These are phyloP conservation scores for Boeremia lycopersici DNA, from an alignment of 2,329 filamentous ascomycete species.

Conservation along the genomic window DNA sequence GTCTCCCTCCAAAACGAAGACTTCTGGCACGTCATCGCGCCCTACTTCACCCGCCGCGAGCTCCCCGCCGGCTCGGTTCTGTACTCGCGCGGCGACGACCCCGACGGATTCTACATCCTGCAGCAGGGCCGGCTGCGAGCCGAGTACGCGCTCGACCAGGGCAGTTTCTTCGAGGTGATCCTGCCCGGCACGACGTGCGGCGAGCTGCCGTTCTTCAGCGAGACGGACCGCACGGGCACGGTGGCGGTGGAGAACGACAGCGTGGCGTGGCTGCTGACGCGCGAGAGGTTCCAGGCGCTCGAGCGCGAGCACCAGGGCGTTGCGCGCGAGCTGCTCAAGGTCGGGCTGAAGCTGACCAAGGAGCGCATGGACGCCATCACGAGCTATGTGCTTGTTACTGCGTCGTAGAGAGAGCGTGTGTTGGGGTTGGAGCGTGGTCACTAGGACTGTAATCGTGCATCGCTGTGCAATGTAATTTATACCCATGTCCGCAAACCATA, in stretches of 20 bases:
- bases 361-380: constrained; percentile 84
- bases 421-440: too few relatives aligned
- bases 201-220: constrained; percentile 93
- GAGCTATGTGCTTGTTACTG: constrained; percentile 46
- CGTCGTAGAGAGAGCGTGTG: constrained; percentile 19
- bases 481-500: too few relatives aligned
- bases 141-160: constrained; percentile 90
- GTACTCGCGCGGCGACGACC: constrained; percentile 75
- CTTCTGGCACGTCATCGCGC: constrained; percentile 85
- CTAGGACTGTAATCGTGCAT: not conserved
- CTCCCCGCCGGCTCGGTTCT: constrained; percentile 73
- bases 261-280: constrained; percentile 80
- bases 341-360: constrained; percentile 91
- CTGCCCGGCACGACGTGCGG: constrained; percentile 94
- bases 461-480: not conserved
- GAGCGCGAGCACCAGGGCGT: constrained; percentile 77
- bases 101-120: constrained; percentile 86
- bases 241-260: constrained; percentile 82
- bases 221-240: constrained; percentile 85
- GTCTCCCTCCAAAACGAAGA: constrained; percentile 86
- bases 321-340: constrained; percentile 79
- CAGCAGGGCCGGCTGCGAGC: constrained; percentile 87
- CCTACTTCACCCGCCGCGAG: constrained; percentile 75
- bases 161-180: constrained; percentile 86
- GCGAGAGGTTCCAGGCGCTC: constrained; percentile 72